phyloP scores from a whole-genome alignment of 192 early-diverging fungal genomes.

The Coemansia sp. region DNA sequence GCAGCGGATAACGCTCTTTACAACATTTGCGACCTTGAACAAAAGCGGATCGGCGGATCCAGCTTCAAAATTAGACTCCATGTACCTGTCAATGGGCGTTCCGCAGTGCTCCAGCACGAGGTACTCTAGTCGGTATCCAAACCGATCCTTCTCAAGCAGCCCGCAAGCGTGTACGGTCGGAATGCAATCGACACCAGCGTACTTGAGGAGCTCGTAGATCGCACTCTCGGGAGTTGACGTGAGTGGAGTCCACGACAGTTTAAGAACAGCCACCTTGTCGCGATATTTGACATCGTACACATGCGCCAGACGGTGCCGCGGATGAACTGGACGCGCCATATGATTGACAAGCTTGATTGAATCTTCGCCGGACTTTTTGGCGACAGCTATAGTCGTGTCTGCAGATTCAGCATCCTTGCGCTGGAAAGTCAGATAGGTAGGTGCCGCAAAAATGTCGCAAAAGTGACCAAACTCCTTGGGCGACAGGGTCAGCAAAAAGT shows the following conservation, averaged over 20 bases:
- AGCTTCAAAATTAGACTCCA: not conserved
- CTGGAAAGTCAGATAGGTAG: not conserved
- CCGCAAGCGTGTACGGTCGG: not conserved
- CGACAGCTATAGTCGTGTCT: not conserved
- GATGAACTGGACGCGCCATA: not conserved
- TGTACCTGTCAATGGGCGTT: not conserved
- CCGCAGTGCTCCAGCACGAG: slow-evolving; percentile 7
- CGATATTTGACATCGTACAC: not conserved
- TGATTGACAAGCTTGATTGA: not conserved
- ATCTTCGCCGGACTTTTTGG: no score
- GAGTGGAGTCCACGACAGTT: slow-evolving; percentile 2
- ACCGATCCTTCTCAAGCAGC: not conserved
- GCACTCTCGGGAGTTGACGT: not conserved
- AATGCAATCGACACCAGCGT: not conserved
- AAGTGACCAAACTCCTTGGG: not conserved
- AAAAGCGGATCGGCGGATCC: not conserved
- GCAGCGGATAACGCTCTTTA: not conserved
- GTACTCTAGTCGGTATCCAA: slow-evolving; percentile 4
- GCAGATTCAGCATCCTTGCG: not conserved
- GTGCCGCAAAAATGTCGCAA: not conserved
- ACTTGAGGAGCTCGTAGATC: not conserved
- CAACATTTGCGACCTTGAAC: not conserved
- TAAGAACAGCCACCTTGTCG: not conserved
- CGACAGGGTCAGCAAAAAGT: not conserved
- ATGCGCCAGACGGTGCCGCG: not conserved